Percentiles rank a stretch among this genome's conserved stretches.
Conservation (phyloP, 139 green algal species). For the Spirogloea muscicola region DNA sequence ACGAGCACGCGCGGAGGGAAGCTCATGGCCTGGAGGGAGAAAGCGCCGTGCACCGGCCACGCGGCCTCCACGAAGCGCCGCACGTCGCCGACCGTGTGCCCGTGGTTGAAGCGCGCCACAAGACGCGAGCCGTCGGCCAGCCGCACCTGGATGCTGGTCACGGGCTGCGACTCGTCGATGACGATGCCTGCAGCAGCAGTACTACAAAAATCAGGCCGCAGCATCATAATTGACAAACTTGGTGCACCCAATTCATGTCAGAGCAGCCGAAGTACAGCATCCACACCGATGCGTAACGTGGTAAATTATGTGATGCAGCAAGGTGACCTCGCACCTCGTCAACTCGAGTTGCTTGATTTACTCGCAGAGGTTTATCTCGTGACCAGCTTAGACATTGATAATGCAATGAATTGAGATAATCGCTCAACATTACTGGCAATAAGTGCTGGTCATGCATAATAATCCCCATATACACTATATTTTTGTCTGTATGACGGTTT, state of each 20-base stretch:
- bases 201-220: not conserved
- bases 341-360: not conserved
- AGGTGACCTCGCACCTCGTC: not conserved
- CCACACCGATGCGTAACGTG: not conserved
- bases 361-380: not conserved
- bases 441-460: too few relatives aligned
- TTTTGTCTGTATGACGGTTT: not conserved
- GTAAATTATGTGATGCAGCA: too few relatives aligned
- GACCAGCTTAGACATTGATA: too few relatives aligned
- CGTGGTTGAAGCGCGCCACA: constrained; percentile 58
- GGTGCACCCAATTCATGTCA: not conserved
- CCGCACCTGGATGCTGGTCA: constrained; percentile 55
- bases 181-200: not conserved
- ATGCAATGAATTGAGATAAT: too few relatives aligned
- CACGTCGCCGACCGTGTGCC: constrained; percentile 58
- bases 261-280: not conserved
- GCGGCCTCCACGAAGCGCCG: constrained; percentile 53
- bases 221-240: not conserved
- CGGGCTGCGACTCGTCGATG: constrained; percentile 54
- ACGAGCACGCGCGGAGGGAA: constrained; percentile 52
- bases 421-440: too few relatives aligned
- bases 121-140: constrained; percentile 55
- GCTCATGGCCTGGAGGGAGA: constrained; percentile 23
- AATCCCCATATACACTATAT: not conserved
- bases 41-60: not conserved